phyloP scores from a whole-genome alignment of 306 rosid genomes.

The Cucurbita moschata region DNA sequence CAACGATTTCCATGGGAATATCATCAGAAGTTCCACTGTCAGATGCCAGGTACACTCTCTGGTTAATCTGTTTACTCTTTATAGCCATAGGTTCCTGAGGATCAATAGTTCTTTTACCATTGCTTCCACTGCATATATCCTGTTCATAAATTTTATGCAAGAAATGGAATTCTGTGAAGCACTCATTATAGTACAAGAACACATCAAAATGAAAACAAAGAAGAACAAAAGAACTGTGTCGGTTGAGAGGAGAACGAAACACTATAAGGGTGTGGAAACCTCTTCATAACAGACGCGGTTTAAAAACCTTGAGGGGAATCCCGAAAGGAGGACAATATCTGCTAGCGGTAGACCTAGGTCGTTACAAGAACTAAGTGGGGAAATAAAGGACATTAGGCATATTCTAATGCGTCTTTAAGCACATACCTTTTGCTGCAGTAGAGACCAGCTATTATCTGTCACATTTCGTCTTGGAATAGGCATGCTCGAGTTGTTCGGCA shows the following conservation, averaged over 20 bases:
- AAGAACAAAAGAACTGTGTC: neutral
- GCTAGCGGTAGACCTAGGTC: too few relatives aligned
- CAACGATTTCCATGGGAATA: conserved; percentile 90
- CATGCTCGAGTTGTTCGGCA: conserved; percentile 23
- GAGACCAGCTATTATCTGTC: conserved; percentile 23
- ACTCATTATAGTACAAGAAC: neutral
- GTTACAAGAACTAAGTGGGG: too few relatives aligned
- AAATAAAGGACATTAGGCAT: neutral
- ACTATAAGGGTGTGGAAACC: too few relatives aligned
- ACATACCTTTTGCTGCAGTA: conserved; percentile 22
- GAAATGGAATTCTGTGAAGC: neutral
- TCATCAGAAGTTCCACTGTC: conserved; percentile 59
- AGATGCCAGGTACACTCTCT: conserved; percentile 24
- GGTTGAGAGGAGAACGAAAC: too few relatives aligned
- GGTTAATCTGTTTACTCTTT: conserved; percentile 27
- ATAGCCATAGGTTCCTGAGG: conserved; percentile 23
- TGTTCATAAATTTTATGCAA: conserved; percentile 13
- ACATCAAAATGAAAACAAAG: neutral
- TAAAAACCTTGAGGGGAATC: too few relatives aligned
- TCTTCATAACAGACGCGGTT: too few relatives aligned
- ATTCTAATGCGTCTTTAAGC: neutral
- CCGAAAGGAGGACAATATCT: too few relatives aligned
- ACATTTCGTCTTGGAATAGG: conserved; percentile 18
- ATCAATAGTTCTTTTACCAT: conserved; percentile 25
- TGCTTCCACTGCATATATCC: conserved; percentile 40